A percentile compares a stretch with the other conserved stretches of the same genome.
Evolutionary conservation across 257 asterid species (phyloP).

Genomic region (Datura wrightii): DNA sequence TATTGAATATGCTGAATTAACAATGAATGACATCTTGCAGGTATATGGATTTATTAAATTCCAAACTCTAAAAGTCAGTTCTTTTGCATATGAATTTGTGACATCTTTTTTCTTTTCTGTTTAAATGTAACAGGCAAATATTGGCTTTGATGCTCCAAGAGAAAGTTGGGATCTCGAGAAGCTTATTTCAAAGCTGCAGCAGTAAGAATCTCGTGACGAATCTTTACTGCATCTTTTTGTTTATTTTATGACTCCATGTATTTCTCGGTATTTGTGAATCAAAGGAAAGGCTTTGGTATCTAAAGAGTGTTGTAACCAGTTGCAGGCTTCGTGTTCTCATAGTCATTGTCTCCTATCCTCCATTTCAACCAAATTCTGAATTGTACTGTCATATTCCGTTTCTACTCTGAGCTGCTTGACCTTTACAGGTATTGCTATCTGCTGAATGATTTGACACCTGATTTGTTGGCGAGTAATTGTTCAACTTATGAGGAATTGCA

Average conservation of each 20-base stretch:
- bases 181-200: conserved; percentile 86
- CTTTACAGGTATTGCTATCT: conserved; percentile 51
- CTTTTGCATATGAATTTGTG: background rate
- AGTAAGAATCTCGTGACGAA: conserved; percentile 54
- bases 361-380: conserved; percentile 4
- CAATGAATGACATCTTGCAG: conserved; percentile 97
- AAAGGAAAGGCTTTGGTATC: background rate
- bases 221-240: background rate
- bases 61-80: conserved; percentile 2
- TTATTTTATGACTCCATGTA: background rate
- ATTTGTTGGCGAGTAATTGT: conserved; percentile 40
- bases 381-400: background rate
- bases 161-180: conserved; percentile 95
- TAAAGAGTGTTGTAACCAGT: background rate
- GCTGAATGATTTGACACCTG: conserved; percentile 49
- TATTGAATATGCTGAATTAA: conserved; percentile 93
- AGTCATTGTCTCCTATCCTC: background rate
- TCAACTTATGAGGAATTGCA: conserved; percentile 45
- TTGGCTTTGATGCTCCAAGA: conserved; percentile 80
- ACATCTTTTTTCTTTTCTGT: conserved; percentile 22
- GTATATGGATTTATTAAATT: conserved; percentile 44
- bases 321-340: background rate
- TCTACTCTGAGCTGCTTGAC: background rate
- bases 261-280: background rate
- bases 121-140: conserved; percentile 70